phyloP scores from a whole-genome alignment of 768 basidiomycete genomes.

The Boletus reticuloceps region DNA sequence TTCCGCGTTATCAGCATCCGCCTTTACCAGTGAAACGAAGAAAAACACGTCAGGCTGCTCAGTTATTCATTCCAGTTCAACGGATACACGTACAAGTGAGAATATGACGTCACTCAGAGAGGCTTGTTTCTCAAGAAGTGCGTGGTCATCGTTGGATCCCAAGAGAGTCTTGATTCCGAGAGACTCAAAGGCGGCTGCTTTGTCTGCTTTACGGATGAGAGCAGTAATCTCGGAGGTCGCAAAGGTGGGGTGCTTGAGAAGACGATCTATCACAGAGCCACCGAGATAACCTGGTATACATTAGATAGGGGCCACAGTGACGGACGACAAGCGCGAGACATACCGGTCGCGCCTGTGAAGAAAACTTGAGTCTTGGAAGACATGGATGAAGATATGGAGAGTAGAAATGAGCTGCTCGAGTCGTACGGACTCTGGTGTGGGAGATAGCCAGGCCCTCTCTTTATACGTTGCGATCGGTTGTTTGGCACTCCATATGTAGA shows the following conservation, averaged over 20 bases:
- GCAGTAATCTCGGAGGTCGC: conserved; percentile 23
- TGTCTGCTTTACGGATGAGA: conserved; percentile 32
- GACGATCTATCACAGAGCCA: conserved; percentile 31
- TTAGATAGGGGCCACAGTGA: background rate
- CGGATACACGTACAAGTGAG: conserved; percentile 31
- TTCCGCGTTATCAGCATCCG: conserved; percentile 45
- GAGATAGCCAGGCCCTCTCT: too few relatives aligned
- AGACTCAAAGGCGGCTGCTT: conserved; percentile 15
- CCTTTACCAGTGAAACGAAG: conserved; percentile 20
- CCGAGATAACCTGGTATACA: conserved; percentile 31
- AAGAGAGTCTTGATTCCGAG: conserved; percentile 28
- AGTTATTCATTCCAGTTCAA: too few relatives aligned
- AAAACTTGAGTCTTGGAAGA: conserved; percentile 17
- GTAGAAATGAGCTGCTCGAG: too few relatives aligned
- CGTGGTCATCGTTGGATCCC: conserved; percentile 46
- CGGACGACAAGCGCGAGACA: background rate
- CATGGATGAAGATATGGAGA: background rate
- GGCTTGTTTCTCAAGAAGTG: conserved; percentile 42
- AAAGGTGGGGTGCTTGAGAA: conserved; percentile 26
- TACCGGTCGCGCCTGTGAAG: conserved; percentile 22
- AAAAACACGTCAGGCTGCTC: background rate
- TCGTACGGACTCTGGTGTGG: too few relatives aligned
- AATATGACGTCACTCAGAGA: conserved; percentile 45
- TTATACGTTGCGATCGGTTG: background rate
- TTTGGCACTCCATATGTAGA: too few relatives aligned